Evolutionary conservation across 2,329 filamentous ascomycete species (phyloP).

Genomic region (Sclerotinia trifoliorum): DNA sequence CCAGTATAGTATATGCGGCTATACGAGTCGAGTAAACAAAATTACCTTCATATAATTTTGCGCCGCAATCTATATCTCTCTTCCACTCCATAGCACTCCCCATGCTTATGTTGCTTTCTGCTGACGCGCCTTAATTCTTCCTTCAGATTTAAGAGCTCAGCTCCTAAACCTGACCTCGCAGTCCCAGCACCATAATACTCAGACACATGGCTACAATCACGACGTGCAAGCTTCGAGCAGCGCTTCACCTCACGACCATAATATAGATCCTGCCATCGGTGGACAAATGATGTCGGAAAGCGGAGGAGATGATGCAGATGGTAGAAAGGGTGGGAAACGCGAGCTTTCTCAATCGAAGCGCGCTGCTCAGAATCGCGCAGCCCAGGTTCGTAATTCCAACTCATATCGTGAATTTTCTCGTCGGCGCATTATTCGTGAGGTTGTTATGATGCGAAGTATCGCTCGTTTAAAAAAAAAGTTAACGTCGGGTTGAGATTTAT

Average conservation of each 20-base stretch:
- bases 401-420: slow-evolving; percentile 13
- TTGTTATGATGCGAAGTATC: slow-evolving; percentile 22
- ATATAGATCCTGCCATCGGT: slow-evolving; percentile 41
- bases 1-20: slow-evolving; percentile 18
- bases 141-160: slow-evolving; percentile 41
- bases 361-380: slow-evolving; percentile 63
- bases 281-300: slow-evolving; percentile 37
- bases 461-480: slow-evolving; percentile 31
- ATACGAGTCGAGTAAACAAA: slow-evolving; percentile 24
- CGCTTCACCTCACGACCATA: slow-evolving; percentile 39
- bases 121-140: slow-evolving; percentile 38
- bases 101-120: slow-evolving; percentile 26
- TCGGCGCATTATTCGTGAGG: slow-evolving; percentile 10
- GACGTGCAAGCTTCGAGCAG: slow-evolving; percentile 38
- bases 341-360: slow-evolving; percentile 77
- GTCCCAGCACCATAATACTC: slow-evolving; percentile 26
- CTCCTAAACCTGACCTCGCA: slow-evolving; percentile 37
- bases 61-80: background rate
- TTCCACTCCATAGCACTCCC: slow-evolving; percentile 12
- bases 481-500: slow-evolving; percentile 24
- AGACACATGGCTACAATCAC: slow-evolving; percentile 37
- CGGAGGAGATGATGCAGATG: slow-evolving; percentile 45
- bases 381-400: slow-evolving; percentile 68
- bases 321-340: slow-evolving; percentile 75
- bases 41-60: background rate